Conservation (phyloP, 192 early-diverging fungal species). For the Backusella liffmaniae region DNA sequence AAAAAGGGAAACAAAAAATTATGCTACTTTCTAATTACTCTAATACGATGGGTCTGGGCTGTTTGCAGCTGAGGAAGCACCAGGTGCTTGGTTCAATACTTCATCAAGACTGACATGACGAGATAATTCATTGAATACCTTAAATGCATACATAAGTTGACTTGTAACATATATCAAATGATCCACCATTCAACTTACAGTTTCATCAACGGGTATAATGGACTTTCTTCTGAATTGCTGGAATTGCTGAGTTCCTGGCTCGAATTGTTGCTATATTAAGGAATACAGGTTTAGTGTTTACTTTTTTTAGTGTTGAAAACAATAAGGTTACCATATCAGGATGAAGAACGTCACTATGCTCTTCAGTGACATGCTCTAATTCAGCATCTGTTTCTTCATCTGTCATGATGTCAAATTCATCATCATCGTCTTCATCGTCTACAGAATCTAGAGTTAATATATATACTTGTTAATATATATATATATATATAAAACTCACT, state of each 20-base stretch:
- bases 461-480: background rate
- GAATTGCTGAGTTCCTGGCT: constrained; percentile 36
- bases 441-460: background rate
- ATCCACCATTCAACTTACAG: constrained; percentile 22
- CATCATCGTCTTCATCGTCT: constrained; percentile 12
- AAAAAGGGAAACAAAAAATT: background rate
- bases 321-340: constrained; percentile 28
- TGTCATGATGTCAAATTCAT: constrained; percentile 6
- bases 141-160: constrained; percentile 10
- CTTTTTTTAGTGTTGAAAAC: background rate
- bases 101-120: constrained; percentile 59
- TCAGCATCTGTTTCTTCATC: constrained; percentile 19
- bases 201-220: constrained; percentile 65
- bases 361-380: constrained; percentile 14
- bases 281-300: background rate
- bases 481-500: background rate
- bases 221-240: constrained; percentile 62
- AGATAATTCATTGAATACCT: constrained; percentile 51
- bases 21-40: background rate
- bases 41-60: constrained; percentile 1
- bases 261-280: constrained; percentile 46
- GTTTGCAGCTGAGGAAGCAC: constrained; percentile 10
- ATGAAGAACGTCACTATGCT: constrained; percentile 21
- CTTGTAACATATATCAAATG: no score
- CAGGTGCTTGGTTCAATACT: constrained; percentile 33